Percentiles rank a stretch among this genome's conserved stretches.
These are phyloP conservation scores for Stagonosporopsis chrysanthemi DNA, from an alignment of 2,329 filamentous ascomycete species.

Conservation along the genomic window DNA sequence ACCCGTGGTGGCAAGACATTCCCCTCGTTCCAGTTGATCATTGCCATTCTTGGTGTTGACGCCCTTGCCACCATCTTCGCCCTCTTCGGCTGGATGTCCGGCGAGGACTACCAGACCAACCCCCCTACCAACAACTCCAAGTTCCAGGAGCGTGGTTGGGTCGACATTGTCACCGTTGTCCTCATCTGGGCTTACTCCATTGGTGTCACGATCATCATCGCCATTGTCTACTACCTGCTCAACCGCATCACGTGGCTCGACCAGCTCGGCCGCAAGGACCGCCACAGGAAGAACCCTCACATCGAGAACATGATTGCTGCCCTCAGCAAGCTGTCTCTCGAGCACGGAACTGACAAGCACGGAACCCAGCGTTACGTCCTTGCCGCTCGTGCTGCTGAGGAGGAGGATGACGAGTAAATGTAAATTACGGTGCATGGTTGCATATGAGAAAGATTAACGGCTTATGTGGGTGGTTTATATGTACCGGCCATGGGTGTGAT, in stretches of 20 bases:
- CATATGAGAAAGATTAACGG: conserved; percentile 28
- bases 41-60: conserved; percentile 75
- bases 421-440: conserved; percentile 24
- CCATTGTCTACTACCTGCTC: conserved; percentile 69
- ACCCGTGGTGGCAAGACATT: conserved; percentile 71
- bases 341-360: conserved; percentile 63
- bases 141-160: conserved; percentile 59
- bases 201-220: conserved; percentile 69
- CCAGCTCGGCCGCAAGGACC: conserved; percentile 69
- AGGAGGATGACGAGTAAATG: conserved; percentile 56
- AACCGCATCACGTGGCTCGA: conserved; percentile 66
- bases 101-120: conserved; percentile 54
- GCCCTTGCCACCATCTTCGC: conserved; percentile 75
- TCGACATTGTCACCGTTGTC: conserved; percentile 70
- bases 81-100: conserved; percentile 76
- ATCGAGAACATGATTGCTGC: conserved; percentile 72
- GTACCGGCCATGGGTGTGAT: conserved; percentile 31
- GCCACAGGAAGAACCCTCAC: conserved; percentile 66
- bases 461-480: conserved; percentile 39
- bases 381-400: conserved; percentile 56
- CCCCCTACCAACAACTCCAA: conserved; percentile 50
- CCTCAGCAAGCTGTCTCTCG: conserved; percentile 68
- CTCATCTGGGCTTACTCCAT: conserved; percentile 72
- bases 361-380: conserved; percentile 56
- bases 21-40: conserved; percentile 77